phyloP scores from a whole-genome alignment of 1,139 yeast genomes.

The Hemisphaericaspora lyxosophila region DNA sequence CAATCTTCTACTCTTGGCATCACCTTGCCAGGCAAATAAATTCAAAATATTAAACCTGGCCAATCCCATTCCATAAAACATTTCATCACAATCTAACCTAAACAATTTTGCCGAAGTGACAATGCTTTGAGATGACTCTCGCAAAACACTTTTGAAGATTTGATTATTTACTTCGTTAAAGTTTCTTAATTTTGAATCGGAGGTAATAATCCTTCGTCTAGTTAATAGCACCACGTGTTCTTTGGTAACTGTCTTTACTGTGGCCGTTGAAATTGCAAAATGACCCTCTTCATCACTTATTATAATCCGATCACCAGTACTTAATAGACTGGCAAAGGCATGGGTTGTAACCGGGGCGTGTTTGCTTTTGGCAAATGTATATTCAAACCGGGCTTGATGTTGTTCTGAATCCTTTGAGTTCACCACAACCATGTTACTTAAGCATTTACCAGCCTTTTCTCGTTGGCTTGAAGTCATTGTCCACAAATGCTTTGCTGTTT shows the following conservation, averaged over 20 bases:
- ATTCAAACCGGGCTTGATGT: conserved; percentile 30
- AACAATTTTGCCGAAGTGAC: conserved; percentile 27
- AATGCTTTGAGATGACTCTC: conserved; percentile 14
- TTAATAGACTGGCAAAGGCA: neutral
- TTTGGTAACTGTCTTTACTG: conserved; percentile 44
- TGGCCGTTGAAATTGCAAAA: conserved; percentile 69
- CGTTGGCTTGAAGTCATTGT: conserved; percentile 58
- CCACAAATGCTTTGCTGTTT: conserved; percentile 68
- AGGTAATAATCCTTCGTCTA: conserved; percentile 50
- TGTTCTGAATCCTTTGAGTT: conserved; percentile 27
- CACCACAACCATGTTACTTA: conserved; percentile 58
- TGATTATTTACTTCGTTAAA: conserved; percentile 50
- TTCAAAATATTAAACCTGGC: conserved; percentile 77
- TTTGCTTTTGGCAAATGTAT: conserved; percentile 39
- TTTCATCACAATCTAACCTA: conserved; percentile 80
- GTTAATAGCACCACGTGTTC: conserved; percentile 43
- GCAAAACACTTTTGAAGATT: conserved; percentile 47
- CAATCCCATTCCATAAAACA: conserved; percentile 69
- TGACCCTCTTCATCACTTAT: conserved; percentile 82
- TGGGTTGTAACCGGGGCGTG: conserved; percentile 23
- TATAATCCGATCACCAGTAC: conserved; percentile 52
- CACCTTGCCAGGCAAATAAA: conserved; percentile 59
- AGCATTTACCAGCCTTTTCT: conserved; percentile 38
- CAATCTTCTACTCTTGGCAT: conserved; percentile 49
- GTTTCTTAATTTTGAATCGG: conserved; percentile 37